A percentile compares a stretch with the other conserved stretches of the same genome.
Conservation (phyloP, 1,284 basidiomycete genomes). For the Xanthoconium separans region DNA sequence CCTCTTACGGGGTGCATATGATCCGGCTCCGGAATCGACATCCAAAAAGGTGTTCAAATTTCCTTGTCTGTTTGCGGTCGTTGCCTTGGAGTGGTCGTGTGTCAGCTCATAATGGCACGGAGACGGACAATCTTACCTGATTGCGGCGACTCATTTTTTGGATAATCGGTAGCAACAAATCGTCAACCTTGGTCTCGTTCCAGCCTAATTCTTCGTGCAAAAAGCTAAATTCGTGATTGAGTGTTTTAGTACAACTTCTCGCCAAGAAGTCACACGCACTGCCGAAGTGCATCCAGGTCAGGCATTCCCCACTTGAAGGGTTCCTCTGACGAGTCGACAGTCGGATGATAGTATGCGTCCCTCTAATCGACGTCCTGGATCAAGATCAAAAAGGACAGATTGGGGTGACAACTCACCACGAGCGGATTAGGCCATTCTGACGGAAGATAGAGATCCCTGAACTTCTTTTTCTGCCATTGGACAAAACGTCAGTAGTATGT, state of each 20-base stretch:
- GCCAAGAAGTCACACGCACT: conserved; percentile 49
- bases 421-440: conserved; percentile 88
- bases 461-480: conserved; percentile 77
- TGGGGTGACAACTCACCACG: conserved; percentile 57
- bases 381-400: conserved; percentile 1
- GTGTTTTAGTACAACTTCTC: neutral
- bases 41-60: conserved; percentile 66
- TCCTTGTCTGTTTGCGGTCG: conserved; percentile 71
- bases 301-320: conserved; percentile 97
- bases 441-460: conserved; percentile 78
- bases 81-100: conserved; percentile 40
- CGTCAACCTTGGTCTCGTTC: conserved; percentile 86
- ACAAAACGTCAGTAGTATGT: conserved; percentile 20
- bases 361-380: conserved; percentile 45
- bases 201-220: conserved; percentile 86
- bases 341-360: conserved; percentile 91
- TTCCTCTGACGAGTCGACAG: conserved; percentile 89
- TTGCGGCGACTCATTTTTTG: conserved; percentile 83
- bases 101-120: neutral
- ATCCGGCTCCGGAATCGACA: conserved; percentile 60
- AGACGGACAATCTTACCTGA: conserved; percentile 45
- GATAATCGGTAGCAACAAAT: conserved; percentile 90
- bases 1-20: conserved; percentile 73
- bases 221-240: conserved; percentile 54
- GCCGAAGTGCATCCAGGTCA: conserved; percentile 86